Percentiles rank a stretch among this genome's conserved stretches.
phyloP scores from a whole-genome alignment of 2,329 filamentous ascomycete genomes.

The Didymella glomerata region DNA sequence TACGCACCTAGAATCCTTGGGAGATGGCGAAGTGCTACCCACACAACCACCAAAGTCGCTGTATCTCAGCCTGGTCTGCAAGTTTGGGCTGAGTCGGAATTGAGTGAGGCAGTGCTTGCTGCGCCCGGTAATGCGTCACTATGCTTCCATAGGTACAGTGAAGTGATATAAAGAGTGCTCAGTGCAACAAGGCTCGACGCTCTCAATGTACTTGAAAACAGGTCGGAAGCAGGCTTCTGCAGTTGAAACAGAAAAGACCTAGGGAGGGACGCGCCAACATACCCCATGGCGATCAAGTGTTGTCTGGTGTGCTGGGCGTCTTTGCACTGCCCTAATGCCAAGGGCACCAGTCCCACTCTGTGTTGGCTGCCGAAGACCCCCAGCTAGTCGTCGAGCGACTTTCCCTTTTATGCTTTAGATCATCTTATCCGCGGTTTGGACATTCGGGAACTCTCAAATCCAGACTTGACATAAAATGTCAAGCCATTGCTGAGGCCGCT shows the following conservation, averaged over 20 bases:
- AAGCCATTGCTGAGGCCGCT: slow-evolving; percentile 16
- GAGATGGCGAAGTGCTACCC: slow-evolving; percentile 17
- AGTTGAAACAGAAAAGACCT: background rate
- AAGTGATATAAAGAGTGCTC: slow-evolving; percentile 3
- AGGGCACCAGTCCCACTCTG: slow-evolving; percentile 6
- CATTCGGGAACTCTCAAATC: background rate
- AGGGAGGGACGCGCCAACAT: slow-evolving; percentile 11
- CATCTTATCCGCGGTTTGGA: background rate
- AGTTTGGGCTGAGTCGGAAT: background rate
- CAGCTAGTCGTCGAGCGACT: slow-evolving; percentile 1
- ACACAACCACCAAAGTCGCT: slow-evolving; percentile 2
- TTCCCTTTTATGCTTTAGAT: slow-evolving; percentile 8
- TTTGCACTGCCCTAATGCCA: slow-evolving; percentile 22
- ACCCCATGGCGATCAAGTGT: slow-evolving; percentile 21
- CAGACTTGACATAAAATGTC: slow-evolving; percentile 10
- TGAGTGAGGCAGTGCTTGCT: slow-evolving; percentile 21
- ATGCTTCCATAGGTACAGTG: slow-evolving; percentile 6
- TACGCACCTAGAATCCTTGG: slow-evolving; percentile 19
- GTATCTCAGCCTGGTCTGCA: slow-evolving; percentile 5
- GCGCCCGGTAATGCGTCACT: slow-evolving; percentile 13
- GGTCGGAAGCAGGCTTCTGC: slow-evolving; percentile 4
- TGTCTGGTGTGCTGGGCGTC: slow-evolving; percentile 9
- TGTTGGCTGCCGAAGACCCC: slow-evolving; percentile 10
- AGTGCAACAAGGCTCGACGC: background rate
- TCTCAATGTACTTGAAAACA: background rate